Evolutionary conservation across 441 rosid species (phyloP).

Genomic region (Mallotus repandus): DNA sequence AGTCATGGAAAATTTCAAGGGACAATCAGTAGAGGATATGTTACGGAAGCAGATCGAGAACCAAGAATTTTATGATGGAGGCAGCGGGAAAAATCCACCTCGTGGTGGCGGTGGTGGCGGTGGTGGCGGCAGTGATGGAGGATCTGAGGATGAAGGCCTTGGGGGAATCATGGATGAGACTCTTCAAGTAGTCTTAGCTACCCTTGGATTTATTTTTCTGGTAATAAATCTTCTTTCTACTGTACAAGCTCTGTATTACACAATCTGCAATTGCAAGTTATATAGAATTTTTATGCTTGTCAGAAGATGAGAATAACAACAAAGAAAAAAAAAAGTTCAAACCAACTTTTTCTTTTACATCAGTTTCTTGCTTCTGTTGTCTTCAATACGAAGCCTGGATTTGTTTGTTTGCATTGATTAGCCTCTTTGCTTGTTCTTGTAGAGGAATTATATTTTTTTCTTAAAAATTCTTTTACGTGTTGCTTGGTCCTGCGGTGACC

Average conservation of each 20-base stretch:
- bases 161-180: slow-evolving; percentile 58
- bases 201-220: slow-evolving; percentile 67
- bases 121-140: slow-evolving; percentile 39
- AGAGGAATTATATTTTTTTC: no score
- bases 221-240: slow-evolving; percentile 38
- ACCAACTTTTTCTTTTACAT: no score
- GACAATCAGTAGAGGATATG: slow-evolving; percentile 61
- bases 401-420: not conserved
- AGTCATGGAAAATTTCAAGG: slow-evolving; percentile 57
- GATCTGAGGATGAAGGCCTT: slow-evolving; percentile 55
- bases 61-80: slow-evolving; percentile 54
- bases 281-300: not conserved
- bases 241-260: no score
- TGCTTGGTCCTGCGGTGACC: no score
- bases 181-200: slow-evolving; percentile 69
- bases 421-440: no score
- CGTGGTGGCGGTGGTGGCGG: slow-evolving; percentile 53
- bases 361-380: not conserved
- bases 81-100: slow-evolving; percentile 49
- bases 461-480: no score
- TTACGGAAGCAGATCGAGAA: slow-evolving; percentile 66
- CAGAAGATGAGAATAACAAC: not conserved
- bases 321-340: not conserved
- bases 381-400: not conserved
- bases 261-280: not conserved